phyloP scores from a whole-genome alignment of 2,329 filamentous ascomycete species.

The Emericellopsis cladophorae region DNA sequence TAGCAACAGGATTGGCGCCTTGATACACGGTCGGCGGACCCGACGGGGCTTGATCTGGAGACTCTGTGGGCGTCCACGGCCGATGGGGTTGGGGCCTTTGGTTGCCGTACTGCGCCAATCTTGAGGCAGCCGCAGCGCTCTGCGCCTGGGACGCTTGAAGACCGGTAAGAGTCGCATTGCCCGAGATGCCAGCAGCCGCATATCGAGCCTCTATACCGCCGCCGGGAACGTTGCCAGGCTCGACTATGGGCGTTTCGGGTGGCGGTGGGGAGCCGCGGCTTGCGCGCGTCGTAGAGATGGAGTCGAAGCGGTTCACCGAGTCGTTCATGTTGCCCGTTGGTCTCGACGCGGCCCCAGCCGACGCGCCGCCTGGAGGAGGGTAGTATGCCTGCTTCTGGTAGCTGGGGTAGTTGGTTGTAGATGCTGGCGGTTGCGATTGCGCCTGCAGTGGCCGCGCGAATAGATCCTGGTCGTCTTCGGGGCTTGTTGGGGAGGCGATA shows the following conservation, averaged over 20 bases:
- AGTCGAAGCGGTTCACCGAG: conserved; percentile 50
- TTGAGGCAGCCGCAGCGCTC: conserved; percentile 70
- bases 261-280: conserved; percentile 88
- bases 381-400: conserved; percentile 46
- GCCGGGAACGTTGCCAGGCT: conserved; percentile 55
- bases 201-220: conserved; percentile 86
- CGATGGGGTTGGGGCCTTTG: conserved; percentile 27
- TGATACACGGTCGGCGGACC: conserved; percentile 88
- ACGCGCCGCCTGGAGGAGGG: conserved; percentile 35
- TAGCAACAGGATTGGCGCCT: conserved; percentile 59
- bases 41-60: conserved; percentile 73
- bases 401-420: conserved; percentile 28
- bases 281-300: conserved; percentile 83
- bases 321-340: conserved; percentile 1
- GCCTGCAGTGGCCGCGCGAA: conserved; percentile 54
- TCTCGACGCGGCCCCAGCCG: conserved; percentile 4
- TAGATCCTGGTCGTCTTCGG: conserved; percentile 63
- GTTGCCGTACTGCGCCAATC: conserved; percentile 62
- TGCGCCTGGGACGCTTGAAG: conserved; percentile 48
- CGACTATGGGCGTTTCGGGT: conserved; percentile 78
- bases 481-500: conserved; percentile 69
- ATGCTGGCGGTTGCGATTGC: conserved; percentile 24
- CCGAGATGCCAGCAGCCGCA: conserved; percentile 81
- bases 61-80: conserved; percentile 92
- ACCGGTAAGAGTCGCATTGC: conserved; percentile 68